These are phyloP conservation scores for Arthrobotrys conoides DNA, from an alignment of 2,329 filamentous ascomycete species.

Conservation along the genomic window DNA sequence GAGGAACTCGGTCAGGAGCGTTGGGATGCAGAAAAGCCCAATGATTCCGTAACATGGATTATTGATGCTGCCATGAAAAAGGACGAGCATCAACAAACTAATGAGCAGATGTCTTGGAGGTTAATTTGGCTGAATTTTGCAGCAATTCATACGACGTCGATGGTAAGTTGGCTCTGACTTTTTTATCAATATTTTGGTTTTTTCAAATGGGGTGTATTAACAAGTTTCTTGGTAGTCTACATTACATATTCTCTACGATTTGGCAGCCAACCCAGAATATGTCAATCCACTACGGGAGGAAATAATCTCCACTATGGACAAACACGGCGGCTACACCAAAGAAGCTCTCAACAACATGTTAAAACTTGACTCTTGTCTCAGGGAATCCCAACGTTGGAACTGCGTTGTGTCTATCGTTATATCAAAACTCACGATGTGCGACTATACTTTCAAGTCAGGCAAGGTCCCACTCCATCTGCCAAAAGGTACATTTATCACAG, in stretches of 20 bases:
- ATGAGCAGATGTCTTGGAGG: constrained; percentile 47
- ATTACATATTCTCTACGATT: constrained; percentile 67
- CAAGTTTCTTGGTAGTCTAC: constrained; percentile 63
- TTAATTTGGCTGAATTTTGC: constrained; percentile 60
- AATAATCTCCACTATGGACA: constrained; percentile 64
- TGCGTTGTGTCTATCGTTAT: constrained; percentile 66
- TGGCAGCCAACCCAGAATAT: constrained; percentile 64
- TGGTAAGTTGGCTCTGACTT: constrained; percentile 17
- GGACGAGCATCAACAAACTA: constrained; percentile 26
- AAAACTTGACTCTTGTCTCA: constrained; percentile 68
- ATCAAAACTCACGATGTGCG: neutral
- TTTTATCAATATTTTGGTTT: too few species aligned
- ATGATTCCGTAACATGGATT: constrained; percentile 62
- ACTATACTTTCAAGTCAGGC: constrained; percentile 24
- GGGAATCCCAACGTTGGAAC: constrained; percentile 68
- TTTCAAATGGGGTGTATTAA: neutral
- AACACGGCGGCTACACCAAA: constrained; percentile 66
- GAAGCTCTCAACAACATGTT: constrained; percentile 66
- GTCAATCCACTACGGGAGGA: constrained; percentile 66
- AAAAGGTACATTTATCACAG: constrained; percentile 61
- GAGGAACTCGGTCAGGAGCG: constrained; percentile 33
- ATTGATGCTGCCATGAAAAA: constrained; percentile 52
- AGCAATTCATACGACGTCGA: constrained; percentile 62
- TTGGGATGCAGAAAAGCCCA: constrained; percentile 35
- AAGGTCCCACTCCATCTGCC: constrained; percentile 21